Evolutionary conservation across 2,329 filamentous ascomycete genomes (phyloP), one percentile per base, ranked within the genome.

Genomic region (Hymenoscyphus albidus): DNA sequence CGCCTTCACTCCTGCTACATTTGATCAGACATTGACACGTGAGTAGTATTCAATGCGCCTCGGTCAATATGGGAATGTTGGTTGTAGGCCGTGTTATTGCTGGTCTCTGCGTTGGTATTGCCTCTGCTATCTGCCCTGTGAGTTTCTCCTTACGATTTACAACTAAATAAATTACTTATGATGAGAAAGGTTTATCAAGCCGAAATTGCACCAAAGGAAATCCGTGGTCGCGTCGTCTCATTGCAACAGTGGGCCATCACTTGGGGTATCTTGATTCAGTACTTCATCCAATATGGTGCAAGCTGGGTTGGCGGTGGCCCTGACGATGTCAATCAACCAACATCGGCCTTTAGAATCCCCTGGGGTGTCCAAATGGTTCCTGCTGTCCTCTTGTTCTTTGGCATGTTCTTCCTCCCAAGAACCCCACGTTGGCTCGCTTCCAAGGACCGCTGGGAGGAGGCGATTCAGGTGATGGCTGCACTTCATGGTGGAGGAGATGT

Each of bases 31-130:
- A 12, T 5, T 27, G n/a, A 42, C 9, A 44, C 14, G 1, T 38
- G 1, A n/a, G 10, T 22, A 83, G 85, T 64, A 83, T 89, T 66
- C 80, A 84, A 65, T 83, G 81, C 62, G 82, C 85, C n/a, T 78
- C 85, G 3, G 82, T 88, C 68, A 83, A 87, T 74, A 85, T 89
- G 63, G 82, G 79, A 35, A 91, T 92, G 88, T 82, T 93, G 18
- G 85, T 90, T 65, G 83, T 83, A 2, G 90, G 90, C 2, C 86
- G 91, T 67, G 78, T 89, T 67, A 85, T 93, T 75, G 88, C 89
- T 68, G 90, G 90, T 54, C 72, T 92, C 69, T 87, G 87, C 64
- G 88, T 93, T 63, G 91, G 90, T 66, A 91, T 93, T 73, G 86
- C 84, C 63, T 87, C 84, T 40, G 83, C 86, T 0, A 86, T 89